These are phyloP conservation scores for Cladophialophora immunda DNA, from an alignment of 2,329 filamentous ascomycete genomes.

Conservation along the genomic window DNA sequence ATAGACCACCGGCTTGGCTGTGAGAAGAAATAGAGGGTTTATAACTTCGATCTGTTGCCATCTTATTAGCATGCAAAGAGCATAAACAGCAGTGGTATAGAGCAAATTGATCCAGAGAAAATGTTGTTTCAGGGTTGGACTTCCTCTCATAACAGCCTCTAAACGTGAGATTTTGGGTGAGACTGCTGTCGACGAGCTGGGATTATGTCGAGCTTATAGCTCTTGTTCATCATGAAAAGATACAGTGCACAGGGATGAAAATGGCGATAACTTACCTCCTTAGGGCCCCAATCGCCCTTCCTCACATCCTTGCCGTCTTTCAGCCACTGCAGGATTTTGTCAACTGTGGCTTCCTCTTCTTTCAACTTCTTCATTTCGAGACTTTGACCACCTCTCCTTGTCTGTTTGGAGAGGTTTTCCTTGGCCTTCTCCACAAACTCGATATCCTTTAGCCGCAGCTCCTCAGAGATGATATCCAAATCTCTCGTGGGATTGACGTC, in stretches of 20 bases:
- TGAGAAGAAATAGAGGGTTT: constrained; percentile 93
- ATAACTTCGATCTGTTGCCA: constrained; percentile 85
- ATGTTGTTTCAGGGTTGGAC: constrained; percentile 70
- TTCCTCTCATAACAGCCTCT: constrained; percentile 88
- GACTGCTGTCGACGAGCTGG: constrained; percentile 95
- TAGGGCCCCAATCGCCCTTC: constrained; percentile 86
- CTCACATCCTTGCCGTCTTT: constrained; percentile 92
- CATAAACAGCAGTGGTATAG: background rate
- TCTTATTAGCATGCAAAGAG: constrained; percentile 26
- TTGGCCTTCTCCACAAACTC: constrained; percentile 97
- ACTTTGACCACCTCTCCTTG: constrained; percentile 89
- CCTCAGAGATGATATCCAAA: constrained; percentile 94
- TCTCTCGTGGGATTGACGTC: constrained; percentile 96
- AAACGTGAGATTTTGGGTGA: constrained; percentile 74
- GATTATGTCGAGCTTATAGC: constrained; percentile 94
- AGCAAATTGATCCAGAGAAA: constrained; percentile 4
- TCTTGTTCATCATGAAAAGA: constrained; percentile 94
- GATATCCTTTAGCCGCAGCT: constrained; percentile 91
- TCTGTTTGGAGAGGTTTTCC: constrained; percentile 93
- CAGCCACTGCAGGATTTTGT: constrained; percentile 84
- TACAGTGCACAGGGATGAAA: constrained; percentile 38
- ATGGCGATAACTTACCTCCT: constrained; percentile 78
- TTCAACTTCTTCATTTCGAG: constrained; percentile 98
- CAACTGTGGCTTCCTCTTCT: constrained; percentile 91
- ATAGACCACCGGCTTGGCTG: constrained; percentile 96